Evolutionary conservation across 768 basidiomycete genomes (phyloP).

Genomic region (Dioszegia hungarica): DNA sequence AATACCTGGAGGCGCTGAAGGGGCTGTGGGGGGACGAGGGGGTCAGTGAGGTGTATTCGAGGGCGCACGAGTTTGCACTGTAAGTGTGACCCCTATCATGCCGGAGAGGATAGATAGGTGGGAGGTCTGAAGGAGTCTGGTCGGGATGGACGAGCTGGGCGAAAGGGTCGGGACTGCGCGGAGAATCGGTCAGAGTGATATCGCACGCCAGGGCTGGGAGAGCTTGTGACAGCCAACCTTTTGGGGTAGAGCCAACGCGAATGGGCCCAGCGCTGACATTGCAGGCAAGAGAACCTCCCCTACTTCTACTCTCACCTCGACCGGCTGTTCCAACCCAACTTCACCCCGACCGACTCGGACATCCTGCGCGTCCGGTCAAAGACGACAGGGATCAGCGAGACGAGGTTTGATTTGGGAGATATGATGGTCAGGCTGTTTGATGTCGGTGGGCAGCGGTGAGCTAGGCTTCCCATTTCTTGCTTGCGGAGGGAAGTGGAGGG

Average conservation of each 20-base stretch:
- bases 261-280: not conserved
- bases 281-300: constrained; percentile 6
- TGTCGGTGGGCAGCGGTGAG: constrained; percentile 65
- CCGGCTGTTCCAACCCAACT: constrained; percentile 68
- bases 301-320: constrained; percentile 71
- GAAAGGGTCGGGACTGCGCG: too few species aligned
- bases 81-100: constrained; percentile 69
- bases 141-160: too few species aligned
- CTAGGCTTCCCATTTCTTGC: not conserved
- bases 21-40: constrained; percentile 71
- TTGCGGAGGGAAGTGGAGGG: too few species aligned
- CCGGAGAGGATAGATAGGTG: too few species aligned
- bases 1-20: constrained; percentile 64
- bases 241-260: too few species aligned
- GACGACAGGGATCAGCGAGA: constrained; percentile 63
- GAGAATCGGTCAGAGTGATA: too few species aligned
- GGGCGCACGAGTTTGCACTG: constrained; percentile 84
- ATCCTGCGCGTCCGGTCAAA: constrained; percentile 76
- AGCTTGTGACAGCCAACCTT: too few species aligned
- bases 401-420: constrained; percentile 58
- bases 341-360: constrained; percentile 72
- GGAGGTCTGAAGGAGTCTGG: too few species aligned
- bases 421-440: constrained; percentile 67
- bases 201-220: too few species aligned
- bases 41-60: constrained; percentile 67